Evolutionary conservation across 1,284 basidiomycete species (phyloP), one percentile per base, ranked within the genome.

Genomic region (Cronartium ribicola): DNA sequence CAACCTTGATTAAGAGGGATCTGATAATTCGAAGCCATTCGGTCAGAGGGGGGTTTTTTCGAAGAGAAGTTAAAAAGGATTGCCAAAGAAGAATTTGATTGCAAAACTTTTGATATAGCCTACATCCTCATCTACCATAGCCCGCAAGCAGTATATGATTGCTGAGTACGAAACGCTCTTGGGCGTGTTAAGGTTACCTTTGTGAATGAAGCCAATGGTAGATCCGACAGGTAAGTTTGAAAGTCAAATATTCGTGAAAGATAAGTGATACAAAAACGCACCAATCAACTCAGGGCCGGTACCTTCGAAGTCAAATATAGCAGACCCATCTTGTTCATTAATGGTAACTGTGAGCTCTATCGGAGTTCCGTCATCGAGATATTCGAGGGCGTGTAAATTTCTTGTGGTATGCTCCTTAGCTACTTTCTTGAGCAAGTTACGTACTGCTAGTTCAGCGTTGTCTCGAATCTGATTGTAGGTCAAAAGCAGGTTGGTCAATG

Each of bases 141-240:
- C 86, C 36, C 95, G 87, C 84, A 98, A 89, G 82, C 91, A 84
- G 82, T 98, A 98, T 78, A 98, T 95, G 76, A 97, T 89, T 0
- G 94, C 93, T 0, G 90, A 90, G 81, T 94, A 91, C 1, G 91
- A 90, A 55, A 98, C 94, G 2, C 90, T 89, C 57, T 90, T 89
- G 0, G 92, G 91, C 17, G 44, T 59, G 60, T 66, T 72, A 11
- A 67, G 66, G 65, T 66, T 66, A 48, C 66, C 63, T 75, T 20
- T 22, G n/a, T 40, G 7, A 14, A 65, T 8, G 59, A 60, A 17
- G 14, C 4, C 20, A 20, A n/a, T 41, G 55, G 40, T 17, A 29
- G 39, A 64, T 41, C 14, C 4, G n/a, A 20, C 14, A 14, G n/a
- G 43, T 7, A 40, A 13, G 5, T 60, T n/a, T n/a, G 57, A 22